Conservation (phyloP, 2,329 filamentous ascomycete genomes). For the Aphanocladium album region DNA sequence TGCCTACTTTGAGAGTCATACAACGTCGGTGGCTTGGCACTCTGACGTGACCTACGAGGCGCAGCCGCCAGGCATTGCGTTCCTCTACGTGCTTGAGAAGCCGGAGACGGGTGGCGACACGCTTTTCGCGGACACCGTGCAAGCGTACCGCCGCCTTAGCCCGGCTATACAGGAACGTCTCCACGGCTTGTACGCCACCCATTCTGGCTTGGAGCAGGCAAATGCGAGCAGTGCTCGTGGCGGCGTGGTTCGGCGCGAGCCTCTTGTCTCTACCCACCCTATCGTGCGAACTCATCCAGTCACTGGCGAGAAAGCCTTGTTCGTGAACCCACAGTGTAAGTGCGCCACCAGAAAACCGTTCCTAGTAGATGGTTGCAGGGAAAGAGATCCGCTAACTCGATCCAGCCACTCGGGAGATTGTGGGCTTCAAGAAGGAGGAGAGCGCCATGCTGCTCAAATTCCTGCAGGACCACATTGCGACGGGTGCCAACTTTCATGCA, state of each 20-base stretch:
- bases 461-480: slow-evolving; percentile 52
- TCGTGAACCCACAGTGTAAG: slow-evolving; percentile 77
- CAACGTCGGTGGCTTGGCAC: slow-evolving; percentile 83
- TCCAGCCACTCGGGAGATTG: slow-evolving; percentile 70
- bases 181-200: slow-evolving; percentile 74
- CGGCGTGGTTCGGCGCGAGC: slow-evolving; percentile 69
- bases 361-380: background rate
- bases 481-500: slow-evolving; percentile 62
- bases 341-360: slow-evolving; percentile 2
- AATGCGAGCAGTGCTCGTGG: slow-evolving; percentile 61
- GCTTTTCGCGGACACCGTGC: slow-evolving; percentile 71
- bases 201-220: slow-evolving; percentile 79
- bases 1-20: slow-evolving; percentile 61
- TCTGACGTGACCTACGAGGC: slow-evolving; percentile 82
- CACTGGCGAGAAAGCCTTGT: slow-evolving; percentile 80
- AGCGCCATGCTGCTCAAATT: slow-evolving; percentile 71
- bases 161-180: slow-evolving; percentile 61
- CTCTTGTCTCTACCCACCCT: slow-evolving; percentile 69
- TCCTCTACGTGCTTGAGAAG: slow-evolving; percentile 80
- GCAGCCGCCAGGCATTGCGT: slow-evolving; percentile 86
- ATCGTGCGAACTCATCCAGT: slow-evolving; percentile 75
- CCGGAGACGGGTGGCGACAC: slow-evolving; percentile 80
- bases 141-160: slow-evolving; percentile 76
- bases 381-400: background rate
- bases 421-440: slow-evolving; percentile 83